A percentile compares a stretch with the other conserved stretches of the same genome.
Evolutionary conservation across 495 filamentous ascomycete species (phyloP).

Genomic region (Aspergillus indologenus): DNA sequence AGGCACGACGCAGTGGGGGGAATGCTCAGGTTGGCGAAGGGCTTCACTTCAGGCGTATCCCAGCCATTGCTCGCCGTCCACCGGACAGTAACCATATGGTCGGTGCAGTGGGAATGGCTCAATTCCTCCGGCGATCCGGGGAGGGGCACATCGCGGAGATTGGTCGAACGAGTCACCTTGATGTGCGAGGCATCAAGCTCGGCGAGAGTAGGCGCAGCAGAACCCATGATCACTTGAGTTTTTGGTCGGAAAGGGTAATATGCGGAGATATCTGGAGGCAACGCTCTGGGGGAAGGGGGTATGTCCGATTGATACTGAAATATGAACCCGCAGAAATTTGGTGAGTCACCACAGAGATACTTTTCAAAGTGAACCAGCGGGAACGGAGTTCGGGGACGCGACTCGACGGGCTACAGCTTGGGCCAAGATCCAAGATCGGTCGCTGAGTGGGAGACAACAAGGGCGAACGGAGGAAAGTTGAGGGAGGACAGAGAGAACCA

Average conservation of each 20-base stretch:
- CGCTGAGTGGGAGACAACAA: not conserved
- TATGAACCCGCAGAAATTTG: not conserved
- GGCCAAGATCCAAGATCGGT: not conserved
- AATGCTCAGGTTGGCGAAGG: constrained; percentile 75
- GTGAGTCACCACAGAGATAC: constrained; percentile 1
- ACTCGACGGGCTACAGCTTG: not conserved
- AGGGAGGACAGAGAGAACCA: not conserved
- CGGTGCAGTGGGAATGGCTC: constrained; percentile 65
- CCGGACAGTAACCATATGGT: constrained; percentile 80
- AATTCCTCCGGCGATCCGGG: constrained; percentile 51
- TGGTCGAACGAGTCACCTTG: constrained; percentile 62
- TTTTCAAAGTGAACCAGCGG: not conserved
- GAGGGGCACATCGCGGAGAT: constrained; percentile 64
- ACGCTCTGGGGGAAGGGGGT: too few species aligned
- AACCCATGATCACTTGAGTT: constrained; percentile 32
- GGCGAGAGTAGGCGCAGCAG: constrained; percentile 29
- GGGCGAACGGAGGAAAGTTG: too few species aligned
- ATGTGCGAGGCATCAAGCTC: constrained; percentile 73
- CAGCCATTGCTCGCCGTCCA: constrained; percentile 72
- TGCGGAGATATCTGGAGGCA: too few species aligned
- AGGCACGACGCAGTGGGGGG: constrained; percentile 73
- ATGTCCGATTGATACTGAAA: not conserved
- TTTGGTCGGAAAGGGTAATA: not conserved
- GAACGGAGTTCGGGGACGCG: not conserved
- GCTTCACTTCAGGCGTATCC: constrained; percentile 72